Percentiles rank a stretch among this genome's conserved stretches.
These are phyloP conservation scores for Penicillium tannophilum DNA, from an alignment of 495 filamentous ascomycete species.

Conservation along the genomic window DNA sequence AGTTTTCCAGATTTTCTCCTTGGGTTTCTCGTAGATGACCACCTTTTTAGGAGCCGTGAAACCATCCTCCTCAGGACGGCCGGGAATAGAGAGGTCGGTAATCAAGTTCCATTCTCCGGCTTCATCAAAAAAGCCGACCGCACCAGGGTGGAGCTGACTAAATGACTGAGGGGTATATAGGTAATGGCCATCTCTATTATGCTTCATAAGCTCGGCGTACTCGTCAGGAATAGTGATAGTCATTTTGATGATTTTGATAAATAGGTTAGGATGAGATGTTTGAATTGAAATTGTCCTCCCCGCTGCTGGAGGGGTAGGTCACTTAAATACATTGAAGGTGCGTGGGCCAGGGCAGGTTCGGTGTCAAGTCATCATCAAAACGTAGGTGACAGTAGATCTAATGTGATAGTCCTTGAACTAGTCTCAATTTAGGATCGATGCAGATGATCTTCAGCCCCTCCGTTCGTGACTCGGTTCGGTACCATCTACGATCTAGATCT, in stretches of 20 bases:
- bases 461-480: background rate
- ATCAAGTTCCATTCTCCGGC: conserved; percentile 12
- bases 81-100: conserved; percentile 16
- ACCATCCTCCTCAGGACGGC: conserved; percentile 13
- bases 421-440: background rate
- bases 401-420: background rate
- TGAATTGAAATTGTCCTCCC: background rate
- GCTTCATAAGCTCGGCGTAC: conserved; percentile 18
- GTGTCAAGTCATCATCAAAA: background rate
- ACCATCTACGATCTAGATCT: background rate
- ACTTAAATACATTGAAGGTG: background rate
- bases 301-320: background rate
- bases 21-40: background rate
- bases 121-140: conserved; percentile 16
- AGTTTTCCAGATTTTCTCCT: conserved; percentile 7
- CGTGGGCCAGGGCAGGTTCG: background rate
- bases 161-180: conserved; percentile 14
- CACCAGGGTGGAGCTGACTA: conserved; percentile 15
- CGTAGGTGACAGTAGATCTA: background rate
- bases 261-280: background rate
- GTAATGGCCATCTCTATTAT: conserved; percentile 8
- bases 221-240: conserved; percentile 12
- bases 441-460: background rate
- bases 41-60: background rate
- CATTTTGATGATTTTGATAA: background rate